A percentile compares a stretch with the other conserved stretches of the same genome.
Evolutionary conservation across 805 yeast genomes (phyloP).

Genomic region (Candida maris): DNA sequence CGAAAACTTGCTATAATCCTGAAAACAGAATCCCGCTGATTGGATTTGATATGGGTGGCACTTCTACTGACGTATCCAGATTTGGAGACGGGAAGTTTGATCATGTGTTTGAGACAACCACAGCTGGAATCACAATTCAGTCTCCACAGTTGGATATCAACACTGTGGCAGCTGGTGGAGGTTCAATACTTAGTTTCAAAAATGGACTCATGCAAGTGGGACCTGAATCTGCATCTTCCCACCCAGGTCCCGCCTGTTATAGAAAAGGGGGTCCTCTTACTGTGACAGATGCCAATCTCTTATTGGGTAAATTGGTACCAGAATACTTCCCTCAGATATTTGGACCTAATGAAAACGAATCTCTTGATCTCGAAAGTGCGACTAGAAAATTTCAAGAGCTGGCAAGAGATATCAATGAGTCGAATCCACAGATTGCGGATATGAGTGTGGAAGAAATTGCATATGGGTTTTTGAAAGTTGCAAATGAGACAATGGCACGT

Average conservation of each 20-base stretch:
- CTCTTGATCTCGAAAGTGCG: slow-evolving; percentile 57
- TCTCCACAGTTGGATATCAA: slow-evolving; percentile 79
- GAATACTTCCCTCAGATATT: slow-evolving; percentile 77
- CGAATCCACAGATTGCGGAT: slow-evolving; percentile 33
- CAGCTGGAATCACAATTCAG: slow-evolving; percentile 77
- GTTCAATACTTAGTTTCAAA: slow-evolving; percentile 62
- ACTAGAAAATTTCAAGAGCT: slow-evolving; percentile 47
- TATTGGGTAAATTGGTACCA: slow-evolving; percentile 67
- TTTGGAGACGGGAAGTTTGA: slow-evolving; percentile 60
- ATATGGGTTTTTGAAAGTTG: slow-evolving; percentile 74
- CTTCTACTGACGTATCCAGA: slow-evolving; percentile 80
- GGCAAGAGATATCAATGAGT: slow-evolving; percentile 51
- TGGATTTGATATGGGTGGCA: slow-evolving; percentile 89
- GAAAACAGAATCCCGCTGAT: slow-evolving; percentile 54
- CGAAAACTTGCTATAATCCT: slow-evolving; percentile 66
- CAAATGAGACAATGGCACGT: slow-evolving; percentile 85
- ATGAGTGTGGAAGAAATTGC: slow-evolving; percentile 68
- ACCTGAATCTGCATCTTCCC: slow-evolving; percentile 83
- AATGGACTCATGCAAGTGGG: slow-evolving; percentile 81
- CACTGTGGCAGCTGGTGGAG: slow-evolving; percentile 86
- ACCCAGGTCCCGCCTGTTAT: slow-evolving; percentile 88
- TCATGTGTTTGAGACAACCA: slow-evolving; percentile 75
- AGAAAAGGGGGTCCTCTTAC: slow-evolving; percentile 82
- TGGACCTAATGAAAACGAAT: slow-evolving; percentile 74
- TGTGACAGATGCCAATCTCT: slow-evolving; percentile 78